Percentiles rank a stretch among this genome's conserved stretches.
Evolutionary conservation across 768 basidiomycete genomes (phyloP).

Genomic region (Psilocybe cyanescens): DNA sequence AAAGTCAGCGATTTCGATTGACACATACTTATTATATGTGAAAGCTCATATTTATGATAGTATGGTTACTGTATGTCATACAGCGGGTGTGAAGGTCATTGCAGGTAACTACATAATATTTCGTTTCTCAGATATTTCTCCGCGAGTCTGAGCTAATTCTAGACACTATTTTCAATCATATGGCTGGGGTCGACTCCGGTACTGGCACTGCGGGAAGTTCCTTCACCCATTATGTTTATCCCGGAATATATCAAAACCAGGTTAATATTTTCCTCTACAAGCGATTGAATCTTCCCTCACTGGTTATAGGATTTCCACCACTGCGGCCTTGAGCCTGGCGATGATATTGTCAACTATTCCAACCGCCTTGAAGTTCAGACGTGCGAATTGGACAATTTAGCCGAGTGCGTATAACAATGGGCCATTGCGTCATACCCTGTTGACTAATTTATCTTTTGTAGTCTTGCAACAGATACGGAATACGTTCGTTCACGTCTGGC

Average conservation of each 20-base stretch:
- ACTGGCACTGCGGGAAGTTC: slow-evolving; percentile 51
- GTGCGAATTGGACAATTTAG: slow-evolving; percentile 53
- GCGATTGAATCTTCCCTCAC: not conserved
- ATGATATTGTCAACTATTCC: slow-evolving; percentile 59
- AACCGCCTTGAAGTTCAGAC: slow-evolving; percentile 61
- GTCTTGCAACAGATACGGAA: slow-evolving; percentile 65
- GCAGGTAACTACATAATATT: slow-evolving; percentile 37
- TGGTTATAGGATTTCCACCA: slow-evolving; percentile 58
- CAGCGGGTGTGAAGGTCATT: slow-evolving; percentile 61
- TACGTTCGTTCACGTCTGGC: slow-evolving; percentile 61
- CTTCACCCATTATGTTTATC: slow-evolving; percentile 58
- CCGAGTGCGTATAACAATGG: slow-evolving; percentile 44
- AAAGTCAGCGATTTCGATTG: slow-evolving; percentile 26
- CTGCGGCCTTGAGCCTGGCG: slow-evolving; percentile 55
- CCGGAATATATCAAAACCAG: slow-evolving; percentile 49
- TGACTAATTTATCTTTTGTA: slow-evolving; percentile 22
- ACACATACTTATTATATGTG: not conserved
- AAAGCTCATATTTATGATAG: slow-evolving; percentile 17
- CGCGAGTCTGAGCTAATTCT: not conserved
- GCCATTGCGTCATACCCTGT: not conserved
- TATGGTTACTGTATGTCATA: slow-evolving; percentile 55
- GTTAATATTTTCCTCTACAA: slow-evolving; percentile 30
- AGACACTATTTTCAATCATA: slow-evolving; percentile 71
- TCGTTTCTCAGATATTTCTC: not conserved
- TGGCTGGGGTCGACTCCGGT: slow-evolving; percentile 55